Evolutionary conservation across 495 filamentous ascomycete species (phyloP).

Genomic region (Aspergillus conjunctus): DNA sequence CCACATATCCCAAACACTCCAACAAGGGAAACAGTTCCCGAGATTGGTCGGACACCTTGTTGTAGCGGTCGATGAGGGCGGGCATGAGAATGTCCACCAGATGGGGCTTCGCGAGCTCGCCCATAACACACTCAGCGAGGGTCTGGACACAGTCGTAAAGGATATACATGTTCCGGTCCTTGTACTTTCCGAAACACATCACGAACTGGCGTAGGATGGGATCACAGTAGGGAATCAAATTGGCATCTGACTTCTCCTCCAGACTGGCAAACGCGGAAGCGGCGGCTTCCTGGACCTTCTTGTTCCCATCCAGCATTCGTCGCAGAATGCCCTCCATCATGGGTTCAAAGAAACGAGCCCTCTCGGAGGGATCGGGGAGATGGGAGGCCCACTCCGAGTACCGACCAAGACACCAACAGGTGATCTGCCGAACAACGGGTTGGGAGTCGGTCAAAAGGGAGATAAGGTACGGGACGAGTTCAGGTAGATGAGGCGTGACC

Average conservation of each 20-base stretch:
- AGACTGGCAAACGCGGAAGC: slow-evolving; percentile 96
- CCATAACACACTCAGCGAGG: slow-evolving; percentile 86
- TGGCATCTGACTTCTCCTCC: slow-evolving; percentile 85
- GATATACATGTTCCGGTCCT: slow-evolving; percentile 98
- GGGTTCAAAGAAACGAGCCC: slow-evolving; percentile 81
- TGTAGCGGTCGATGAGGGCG: slow-evolving; percentile 86
- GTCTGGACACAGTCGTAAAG: slow-evolving; percentile 99
- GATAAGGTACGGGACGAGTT: slow-evolving; percentile 88
- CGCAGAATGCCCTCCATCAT: slow-evolving; percentile 97
- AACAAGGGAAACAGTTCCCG: slow-evolving; percentile 92
- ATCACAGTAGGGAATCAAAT: slow-evolving; percentile 79
- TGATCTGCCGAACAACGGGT: slow-evolving; percentile 95
- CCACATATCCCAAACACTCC: slow-evolving; percentile 93
- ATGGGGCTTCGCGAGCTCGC: slow-evolving; percentile 72
- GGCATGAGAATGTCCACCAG: slow-evolving; percentile 90
- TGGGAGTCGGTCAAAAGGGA: slow-evolving; percentile 81
- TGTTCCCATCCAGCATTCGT: slow-evolving; percentile 95
- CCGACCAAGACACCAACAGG: slow-evolving; percentile 93
- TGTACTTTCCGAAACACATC: slow-evolving; percentile 88
- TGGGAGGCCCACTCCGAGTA: slow-evolving; percentile 93
- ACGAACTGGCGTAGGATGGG: slow-evolving; percentile 94
- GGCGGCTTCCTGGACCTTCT: slow-evolving; percentile 95
- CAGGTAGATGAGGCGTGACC: slow-evolving; percentile 86
- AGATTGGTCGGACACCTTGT: slow-evolving; percentile 83
- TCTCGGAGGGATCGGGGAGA: slow-evolving; percentile 63